Evolutionary conservation across 257 asterid genomes (phyloP).

Genomic region (Voacanga thouarsii): DNA sequence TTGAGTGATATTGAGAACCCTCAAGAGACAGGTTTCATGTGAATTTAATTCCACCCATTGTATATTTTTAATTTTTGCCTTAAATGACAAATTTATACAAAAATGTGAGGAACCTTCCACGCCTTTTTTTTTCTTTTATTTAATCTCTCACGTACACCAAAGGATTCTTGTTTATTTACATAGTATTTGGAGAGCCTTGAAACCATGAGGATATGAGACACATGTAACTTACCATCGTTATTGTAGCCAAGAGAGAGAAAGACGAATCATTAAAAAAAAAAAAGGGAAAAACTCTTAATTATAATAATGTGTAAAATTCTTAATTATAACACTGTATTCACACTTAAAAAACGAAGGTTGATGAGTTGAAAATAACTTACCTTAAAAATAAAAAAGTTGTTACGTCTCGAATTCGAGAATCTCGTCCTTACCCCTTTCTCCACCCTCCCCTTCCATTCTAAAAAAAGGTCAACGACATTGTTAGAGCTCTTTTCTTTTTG

Average conservation of each 20-base stretch:
- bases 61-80: neutral
- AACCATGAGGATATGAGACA: neutral
- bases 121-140: neutral
- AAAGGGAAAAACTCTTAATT: neutral
- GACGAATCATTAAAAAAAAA: neutral
- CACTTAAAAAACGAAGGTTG: too few species aligned
- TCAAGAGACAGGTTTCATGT: neutral
- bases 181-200: neutral
- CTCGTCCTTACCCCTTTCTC: too few species aligned
- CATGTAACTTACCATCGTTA: neutral
- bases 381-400: too few species aligned
- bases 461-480: too few species aligned
- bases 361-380: too few species aligned
- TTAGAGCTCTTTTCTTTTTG: too few species aligned
- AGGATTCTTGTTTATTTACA: neutral
- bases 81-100: neutral
- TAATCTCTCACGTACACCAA: neutral
- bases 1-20: slow-evolving; percentile 1
- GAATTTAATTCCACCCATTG: neutral
- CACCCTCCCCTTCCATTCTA: too few species aligned
- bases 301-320: too few species aligned
- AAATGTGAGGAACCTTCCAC: neutral
- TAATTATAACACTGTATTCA: too few species aligned
- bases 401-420: too few species aligned
- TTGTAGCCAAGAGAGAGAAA: too few species aligned